Percentiles rank a stretch among this genome's conserved stretches.
These are phyloP conservation scores for Stylosanthes scabra DNA, from an alignment of 331 rosid genomes.

Conservation along the genomic window DNA sequence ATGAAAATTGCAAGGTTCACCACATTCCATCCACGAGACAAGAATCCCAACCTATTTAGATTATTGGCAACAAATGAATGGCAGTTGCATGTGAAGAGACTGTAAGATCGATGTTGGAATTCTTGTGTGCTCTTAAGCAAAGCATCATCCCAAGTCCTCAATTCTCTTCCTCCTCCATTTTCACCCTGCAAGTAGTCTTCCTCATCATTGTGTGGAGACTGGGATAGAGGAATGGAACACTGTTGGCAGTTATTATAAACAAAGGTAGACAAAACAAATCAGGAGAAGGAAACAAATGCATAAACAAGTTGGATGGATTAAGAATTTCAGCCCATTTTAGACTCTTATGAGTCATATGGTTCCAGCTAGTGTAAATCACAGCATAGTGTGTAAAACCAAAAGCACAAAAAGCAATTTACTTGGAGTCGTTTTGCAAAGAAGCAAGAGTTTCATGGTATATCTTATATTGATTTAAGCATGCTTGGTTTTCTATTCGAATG, in stretches of 20 bases:
- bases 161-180: conserved; percentile 47
- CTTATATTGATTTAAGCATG: neutral
- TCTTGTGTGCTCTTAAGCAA: conserved; percentile 80
- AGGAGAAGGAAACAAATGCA: conserved; percentile 32
- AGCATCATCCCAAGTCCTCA: conserved; percentile 85
- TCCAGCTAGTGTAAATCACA: conserved; percentile 31
- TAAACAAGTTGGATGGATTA: conserved; percentile 24
- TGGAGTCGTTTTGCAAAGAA: conserved; percentile 22
- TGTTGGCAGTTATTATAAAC: conserved; percentile 46
- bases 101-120: conserved; percentile 87
- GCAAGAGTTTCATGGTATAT: neutral
- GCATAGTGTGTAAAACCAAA: conserved; percentile 25
- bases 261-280: conserved; percentile 38
- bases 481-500: too few relatives aligned
- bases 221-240: conserved; percentile 55
- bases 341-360: conserved; percentile 13
- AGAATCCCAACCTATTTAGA: conserved; percentile 76
- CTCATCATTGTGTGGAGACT: conserved; percentile 44
- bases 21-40: conserved; percentile 90
- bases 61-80: conserved; percentile 94
- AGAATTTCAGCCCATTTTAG: conserved; percentile 31
- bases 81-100: conserved; percentile 88
- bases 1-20: conserved; percentile 91
- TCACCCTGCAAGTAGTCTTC: conserved; percentile 49
- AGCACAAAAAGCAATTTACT: conserved; percentile 20